Base-by-base conservation (phyloP, 495 filamentous ascomycete genomes). In the Daldinia decipiens region DNA sequence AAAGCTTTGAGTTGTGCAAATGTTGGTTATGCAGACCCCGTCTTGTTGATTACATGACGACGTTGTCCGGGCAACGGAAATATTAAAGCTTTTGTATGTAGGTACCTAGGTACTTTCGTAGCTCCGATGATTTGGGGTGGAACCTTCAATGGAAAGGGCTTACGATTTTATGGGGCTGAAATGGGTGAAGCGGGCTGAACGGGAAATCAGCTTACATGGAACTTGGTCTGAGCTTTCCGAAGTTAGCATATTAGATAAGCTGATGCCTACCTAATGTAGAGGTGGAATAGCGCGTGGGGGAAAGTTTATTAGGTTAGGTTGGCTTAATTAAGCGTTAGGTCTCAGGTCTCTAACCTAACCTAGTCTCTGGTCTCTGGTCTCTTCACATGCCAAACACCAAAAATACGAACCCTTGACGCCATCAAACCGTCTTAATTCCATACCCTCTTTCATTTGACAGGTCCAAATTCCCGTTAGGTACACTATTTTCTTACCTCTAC, bases 331-430 rank as follows among this genome's bases (percentile, higher is more conserved):
- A 47, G 17, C 43, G 8, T 47, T 17, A 24, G 21, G 21, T 24
- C 21, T 24, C 21, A 24, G 57, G n/a, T 45, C 7, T 21, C n/a
- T n/a, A n/a, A n/a, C n/a, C n/a, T n/a, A n/a, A n/a, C n/a, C n/a
- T n/a, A n/a, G n/a, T n/a, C n/a, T n/a, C n/a, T n/a, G n/a, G n/a
- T n/a, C n/a, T n/a, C n/a, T n/a, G 66, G 57, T 56, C 53, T 54
- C 59, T 71, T 71, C 73, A 76, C 73, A 76, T 76, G 73, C 70
- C 64, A 76, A 64, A 64, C 15, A 43, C 29, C 24, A 29, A 27
- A 59, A 31, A 38, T 34, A 34, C 12, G 34, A 57, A 24, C 50
- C 26, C 29, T 53, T 66, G 57, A 66, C 58, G 34, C 62, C n/a
- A 58, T 62, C 39, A 12, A 36, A 51, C 31, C 55, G 52, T 55